A percentile compares a stretch with the other conserved stretches of the same genome.
Conservation (phyloP, 805 yeast genomes). For the Candida tammaniensis region DNA sequence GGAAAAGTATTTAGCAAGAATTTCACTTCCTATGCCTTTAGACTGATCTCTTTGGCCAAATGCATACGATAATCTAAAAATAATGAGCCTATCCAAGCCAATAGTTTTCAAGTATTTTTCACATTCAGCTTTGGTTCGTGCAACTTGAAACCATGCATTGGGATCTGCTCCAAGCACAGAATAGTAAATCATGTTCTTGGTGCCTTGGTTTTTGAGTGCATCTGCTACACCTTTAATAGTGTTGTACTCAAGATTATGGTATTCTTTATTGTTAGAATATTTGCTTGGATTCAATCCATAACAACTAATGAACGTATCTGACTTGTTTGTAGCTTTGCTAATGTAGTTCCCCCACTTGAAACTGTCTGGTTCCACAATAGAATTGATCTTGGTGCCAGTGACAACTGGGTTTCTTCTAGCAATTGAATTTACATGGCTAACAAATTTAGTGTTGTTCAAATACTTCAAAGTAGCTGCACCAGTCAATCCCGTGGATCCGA, state of each 20-base stretch:
- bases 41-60: slow-evolving; percentile 55
- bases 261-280: slow-evolving; percentile 65
- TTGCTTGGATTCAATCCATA: slow-evolving; percentile 70
- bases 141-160: slow-evolving; percentile 54
- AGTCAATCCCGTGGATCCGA: slow-evolving; percentile 79
- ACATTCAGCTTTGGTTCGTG: slow-evolving; percentile 68
- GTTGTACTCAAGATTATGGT: slow-evolving; percentile 70
- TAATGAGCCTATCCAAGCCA: slow-evolving; percentile 65
- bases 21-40: background rate
- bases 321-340: slow-evolving; percentile 16
- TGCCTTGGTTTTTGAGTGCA: slow-evolving; percentile 70
- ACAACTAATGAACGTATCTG: slow-evolving; percentile 53
- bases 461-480: slow-evolving; percentile 55
- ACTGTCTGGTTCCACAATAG: slow-evolving; percentile 44
- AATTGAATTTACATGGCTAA: slow-evolving; percentile 45
- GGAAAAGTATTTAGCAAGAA: background rate
- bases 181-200: slow-evolving; percentile 63
- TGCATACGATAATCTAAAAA: slow-evolving; percentile 73
- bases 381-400: slow-evolving; percentile 26
- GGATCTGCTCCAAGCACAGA: slow-evolving; percentile 64
- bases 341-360: slow-evolving; percentile 48
- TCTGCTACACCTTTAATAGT: slow-evolving; percentile 65
- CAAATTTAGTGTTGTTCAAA: slow-evolving; percentile 33
- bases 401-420: slow-evolving; percentile 45
- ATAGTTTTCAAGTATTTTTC: slow-evolving; percentile 65